These are phyloP conservation scores for Logfia minima DNA, from an alignment of 129 eudicot species.

Conservation along the genomic window DNA sequence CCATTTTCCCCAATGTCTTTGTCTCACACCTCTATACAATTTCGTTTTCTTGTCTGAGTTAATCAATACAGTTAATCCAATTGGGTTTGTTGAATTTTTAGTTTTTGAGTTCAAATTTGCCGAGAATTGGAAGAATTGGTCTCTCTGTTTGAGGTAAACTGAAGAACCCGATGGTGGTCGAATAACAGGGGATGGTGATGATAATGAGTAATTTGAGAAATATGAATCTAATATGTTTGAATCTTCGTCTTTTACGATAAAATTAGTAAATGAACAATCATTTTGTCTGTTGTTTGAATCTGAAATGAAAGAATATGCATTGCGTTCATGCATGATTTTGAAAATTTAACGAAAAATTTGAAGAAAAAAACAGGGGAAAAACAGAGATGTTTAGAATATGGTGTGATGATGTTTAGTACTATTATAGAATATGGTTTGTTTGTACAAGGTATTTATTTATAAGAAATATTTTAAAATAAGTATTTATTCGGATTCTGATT, in stretches of 20 bases:
- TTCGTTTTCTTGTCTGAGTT: constrained; percentile 46
- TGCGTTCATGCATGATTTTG: constrained; percentile 17
- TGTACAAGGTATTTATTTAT: background rate
- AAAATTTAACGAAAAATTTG: background rate
- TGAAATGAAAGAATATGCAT: background rate
- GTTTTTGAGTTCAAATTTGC: constrained; percentile 23
- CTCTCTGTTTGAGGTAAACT: constrained; percentile 63
- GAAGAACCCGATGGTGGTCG: constrained; percentile 58
- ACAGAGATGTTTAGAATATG: background rate
- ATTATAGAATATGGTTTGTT: background rate
- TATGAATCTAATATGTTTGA: constrained; percentile 64
- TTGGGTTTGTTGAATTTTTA: background rate
- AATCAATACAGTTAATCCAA: background rate
- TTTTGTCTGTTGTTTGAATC: background rate
- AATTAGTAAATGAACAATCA: constrained; percentile 40
- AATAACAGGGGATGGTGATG: constrained; percentile 32
- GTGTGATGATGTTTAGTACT: background rate
- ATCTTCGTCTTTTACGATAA: constrained; percentile 41
- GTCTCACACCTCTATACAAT: constrained; percentile 82
- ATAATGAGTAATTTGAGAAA: constrained; percentile 40
- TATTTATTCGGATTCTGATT: too few species aligned
- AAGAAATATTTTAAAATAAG: background rate
- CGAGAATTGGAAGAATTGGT: constrained; percentile 48
- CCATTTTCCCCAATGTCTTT: constrained; percentile 89
- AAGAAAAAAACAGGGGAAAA: background rate